Conservation (phyloP, 805 yeast genomes). For the Yamadazyma laniorum region DNA sequence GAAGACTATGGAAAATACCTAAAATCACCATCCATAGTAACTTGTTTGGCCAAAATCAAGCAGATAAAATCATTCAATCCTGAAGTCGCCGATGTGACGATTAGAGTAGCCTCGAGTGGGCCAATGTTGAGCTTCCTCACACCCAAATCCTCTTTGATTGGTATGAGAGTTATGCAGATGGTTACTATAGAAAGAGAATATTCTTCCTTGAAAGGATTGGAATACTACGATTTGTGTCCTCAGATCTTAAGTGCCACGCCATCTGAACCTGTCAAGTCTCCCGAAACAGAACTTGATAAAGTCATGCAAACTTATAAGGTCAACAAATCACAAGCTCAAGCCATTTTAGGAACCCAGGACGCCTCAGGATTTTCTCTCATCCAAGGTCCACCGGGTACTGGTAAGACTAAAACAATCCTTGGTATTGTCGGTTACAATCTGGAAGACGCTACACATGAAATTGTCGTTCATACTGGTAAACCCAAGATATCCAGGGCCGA, state of each 20-base stretch:
- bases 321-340: slow-evolving; percentile 88
- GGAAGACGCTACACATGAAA: slow-evolving; percentile 21
- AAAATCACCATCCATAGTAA: slow-evolving; percentile 31
- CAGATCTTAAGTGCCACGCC: slow-evolving; percentile 70
- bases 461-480: slow-evolving; percentile 14
- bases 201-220: slow-evolving; percentile 76
- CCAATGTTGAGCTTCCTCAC: slow-evolving; percentile 54
- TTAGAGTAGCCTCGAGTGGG: slow-evolving; percentile 61
- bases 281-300: slow-evolving; percentile 32
- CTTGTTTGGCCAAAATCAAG: slow-evolving; percentile 78
- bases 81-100: slow-evolving; percentile 70
- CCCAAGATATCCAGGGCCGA: slow-evolving; percentile 19
- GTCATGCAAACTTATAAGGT: slow-evolving; percentile 55
- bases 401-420: slow-evolving; percentile 94
- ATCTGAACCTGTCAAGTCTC: slow-evolving; percentile 33
- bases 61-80: slow-evolving; percentile 65
- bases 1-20: slow-evolving; percentile 23
- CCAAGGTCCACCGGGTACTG: slow-evolving; percentile 99
- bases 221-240: slow-evolving; percentile 73
- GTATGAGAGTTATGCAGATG: slow-evolving; percentile 80
- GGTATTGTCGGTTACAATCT: slow-evolving; percentile 83
- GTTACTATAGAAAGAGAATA: slow-evolving; percentile 91
- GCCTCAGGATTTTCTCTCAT: slow-evolving; percentile 81
- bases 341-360: slow-evolving; percentile 70
- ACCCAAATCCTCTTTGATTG: slow-evolving; percentile 63